Base-by-base conservation (phyloP, 2,329 filamentous ascomycete genomes). In the Xylariales sp. region DNA sequence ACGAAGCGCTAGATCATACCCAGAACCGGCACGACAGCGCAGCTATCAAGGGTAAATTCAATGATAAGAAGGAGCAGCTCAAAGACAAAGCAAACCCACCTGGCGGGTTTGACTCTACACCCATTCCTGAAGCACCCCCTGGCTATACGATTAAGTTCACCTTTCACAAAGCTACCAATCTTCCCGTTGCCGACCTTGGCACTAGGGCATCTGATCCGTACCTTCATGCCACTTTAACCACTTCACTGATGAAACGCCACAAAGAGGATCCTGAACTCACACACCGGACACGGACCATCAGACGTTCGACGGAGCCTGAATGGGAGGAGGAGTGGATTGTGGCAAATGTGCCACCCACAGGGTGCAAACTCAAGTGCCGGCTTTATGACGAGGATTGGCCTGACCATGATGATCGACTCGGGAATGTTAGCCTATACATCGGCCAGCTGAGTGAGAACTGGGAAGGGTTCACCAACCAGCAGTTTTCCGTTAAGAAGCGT, bases 281-380 rank as follows among this genome's bases (percentile, higher is more conserved):
- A 16, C 77, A 86, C 56, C 81, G 91, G 31, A 95, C 88, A 0
- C 78, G 74, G 1, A 96, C 91, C 0, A 63, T 90, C 23, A 78
- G 85, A 40, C 77, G 74, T 47, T 82, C 75, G 28, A 83, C 79
- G 2, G 76, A 90, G 50, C 90, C 91, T 0, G 70, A 68, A 33
- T 97, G 91, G 91, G 74, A 95, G 33, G 78, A 83, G 25, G 76
- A 88, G 43, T 97, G 91, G 91, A 73, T 88, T 16, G 83, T 97
- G 17, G 88, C 87, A 43, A 94, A 95, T 49, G 75, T 96, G 2
- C 90, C 91, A 0, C 69, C 81, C 0, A 78, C 76, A 0, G 90
- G 90, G 4, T 95, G 95, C 64, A 76, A 73, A 40, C 72, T 97
- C 49, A 95, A 95, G 58, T 88, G 87, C 44, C 77, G 87, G 37